Conservation (phyloP, 371 early-diverging fungal genomes). For the Mucor lusitanicus region DNA sequence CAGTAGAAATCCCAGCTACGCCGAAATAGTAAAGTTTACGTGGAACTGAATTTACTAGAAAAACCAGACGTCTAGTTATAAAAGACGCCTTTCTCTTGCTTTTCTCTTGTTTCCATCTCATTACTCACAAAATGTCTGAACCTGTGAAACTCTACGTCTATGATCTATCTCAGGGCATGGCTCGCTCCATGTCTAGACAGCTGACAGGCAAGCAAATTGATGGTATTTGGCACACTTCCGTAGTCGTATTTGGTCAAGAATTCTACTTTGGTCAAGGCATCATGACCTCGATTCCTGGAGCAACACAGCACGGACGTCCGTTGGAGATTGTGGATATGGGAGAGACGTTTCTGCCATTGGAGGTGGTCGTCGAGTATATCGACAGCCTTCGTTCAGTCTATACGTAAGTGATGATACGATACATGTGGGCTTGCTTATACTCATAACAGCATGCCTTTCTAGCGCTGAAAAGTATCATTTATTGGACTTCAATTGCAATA, state of each 20-base stretch:
- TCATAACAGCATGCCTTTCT: not conserved
- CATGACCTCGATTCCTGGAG: conserved; percentile 53
- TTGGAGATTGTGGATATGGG: conserved; percentile 80
- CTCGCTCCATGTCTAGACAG: conserved; percentile 61
- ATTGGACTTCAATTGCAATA: conserved; percentile 90
- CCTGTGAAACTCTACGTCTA: conserved; percentile 73
- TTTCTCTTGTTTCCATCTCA: not conserved
- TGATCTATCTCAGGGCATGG: conserved; percentile 79
- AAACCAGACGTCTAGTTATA: not conserved
- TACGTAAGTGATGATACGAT: conserved; percentile 43
- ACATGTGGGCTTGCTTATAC: too few relatives aligned
- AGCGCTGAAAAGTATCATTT: conserved; percentile 84
- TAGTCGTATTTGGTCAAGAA: conserved; percentile 87
- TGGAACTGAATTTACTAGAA: not conserved
- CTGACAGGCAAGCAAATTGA: conserved; percentile 35
- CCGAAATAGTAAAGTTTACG: not conserved
- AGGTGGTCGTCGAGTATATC: conserved; percentile 78
- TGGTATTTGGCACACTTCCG: conserved; percentile 90
- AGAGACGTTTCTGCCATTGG: conserved; percentile 75
- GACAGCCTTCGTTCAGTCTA: conserved; percentile 64
- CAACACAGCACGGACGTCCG: conserved; percentile 75
- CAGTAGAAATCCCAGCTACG: not conserved
- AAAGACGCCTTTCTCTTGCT: not conserved
- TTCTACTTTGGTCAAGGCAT: conserved; percentile 87
- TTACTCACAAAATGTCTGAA: conserved; percentile 23